Percentiles rank a stretch among this genome's conserved stretches.
phyloP scores from a whole-genome alignment of 176 grass and related monocot genomes.

The Carex pumila region DNA sequence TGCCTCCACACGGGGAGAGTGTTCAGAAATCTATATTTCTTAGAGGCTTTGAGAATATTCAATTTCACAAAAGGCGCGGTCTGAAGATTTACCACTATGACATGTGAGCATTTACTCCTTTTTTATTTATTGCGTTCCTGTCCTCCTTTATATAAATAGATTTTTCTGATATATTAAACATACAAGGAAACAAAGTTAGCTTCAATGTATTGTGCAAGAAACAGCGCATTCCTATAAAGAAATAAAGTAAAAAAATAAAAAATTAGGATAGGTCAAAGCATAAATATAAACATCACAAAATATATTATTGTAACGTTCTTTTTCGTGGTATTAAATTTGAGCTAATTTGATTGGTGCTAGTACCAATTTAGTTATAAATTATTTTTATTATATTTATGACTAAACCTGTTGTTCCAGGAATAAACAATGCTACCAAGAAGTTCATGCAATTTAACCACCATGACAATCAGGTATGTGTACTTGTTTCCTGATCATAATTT shows the following conservation, averaged over 20 bases:
- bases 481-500: not conserved
- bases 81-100: not conserved
- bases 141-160: not conserved
- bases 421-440: not conserved
- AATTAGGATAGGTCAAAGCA: too few species aligned
- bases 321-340: too few species aligned
- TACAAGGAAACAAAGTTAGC: too few species aligned
- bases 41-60: not conserved
- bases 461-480: not conserved
- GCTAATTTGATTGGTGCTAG: too few species aligned
- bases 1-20: too few species aligned
- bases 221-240: too few species aligned
- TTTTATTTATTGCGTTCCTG: not conserved
- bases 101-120: not conserved
- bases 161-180: not conserved
- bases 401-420: not conserved
- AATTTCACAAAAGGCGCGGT: not conserved
- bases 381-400: too few species aligned
- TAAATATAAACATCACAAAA: too few species aligned
- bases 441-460: not conserved
- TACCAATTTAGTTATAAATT: too few species aligned
- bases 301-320: too few species aligned
- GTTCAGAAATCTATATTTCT: not conserved
- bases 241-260: too few species aligned
- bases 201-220: too few species aligned